A percentile compares a stretch with the other conserved stretches of the same genome.
These are phyloP conservation scores for Rubia yunnanensis DNA, from an alignment of 257 asterid species.

Conservation along the genomic window DNA sequence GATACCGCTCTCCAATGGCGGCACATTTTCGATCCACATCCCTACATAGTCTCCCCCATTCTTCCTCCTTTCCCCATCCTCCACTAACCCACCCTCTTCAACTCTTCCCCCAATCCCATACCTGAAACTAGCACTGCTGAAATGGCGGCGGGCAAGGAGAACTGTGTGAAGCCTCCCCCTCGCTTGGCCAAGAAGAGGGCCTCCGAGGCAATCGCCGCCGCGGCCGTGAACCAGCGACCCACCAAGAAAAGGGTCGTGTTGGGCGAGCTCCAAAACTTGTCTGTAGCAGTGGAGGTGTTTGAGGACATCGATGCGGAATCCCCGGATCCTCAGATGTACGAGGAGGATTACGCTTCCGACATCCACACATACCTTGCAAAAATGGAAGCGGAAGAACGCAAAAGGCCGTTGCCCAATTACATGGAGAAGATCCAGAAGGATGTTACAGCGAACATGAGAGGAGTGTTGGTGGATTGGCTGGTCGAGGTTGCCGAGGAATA, in stretches of 20 bases:
- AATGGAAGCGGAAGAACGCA: conserved; percentile 75
- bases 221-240: conserved; percentile 13
- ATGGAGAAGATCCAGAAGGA: conserved; percentile 29
- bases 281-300: conserved; percentile 16
- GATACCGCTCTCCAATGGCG: conserved; percentile 24
- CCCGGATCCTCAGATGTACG: conserved; percentile 69
- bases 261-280: conserved; percentile 63
- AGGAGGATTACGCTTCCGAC: conserved; percentile 48
- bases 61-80: neutral
- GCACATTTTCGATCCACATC: neutral
- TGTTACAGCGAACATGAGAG: conserved; percentile 58
- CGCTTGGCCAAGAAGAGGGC: conserved; percentile 81
- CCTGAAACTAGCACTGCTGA: neutral
- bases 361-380: conserved; percentile 62
- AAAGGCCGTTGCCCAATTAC: conserved; percentile 51
- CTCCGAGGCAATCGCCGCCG: conserved; percentile 28
- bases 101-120: neutral
- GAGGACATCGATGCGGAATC: conserved; percentile 19
- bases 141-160: conserved; percentile 60
- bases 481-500: conserved; percentile 88
- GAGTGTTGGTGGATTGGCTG: conserved; percentile 77
- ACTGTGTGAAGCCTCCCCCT: conserved; percentile 41
- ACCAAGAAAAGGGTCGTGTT: conserved; percentile 64
- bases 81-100: neutral
- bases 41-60: conserved; percentile 9